Conservation (phyloP, 306 rosid species). For the Astragalus membranaceus region DNA sequence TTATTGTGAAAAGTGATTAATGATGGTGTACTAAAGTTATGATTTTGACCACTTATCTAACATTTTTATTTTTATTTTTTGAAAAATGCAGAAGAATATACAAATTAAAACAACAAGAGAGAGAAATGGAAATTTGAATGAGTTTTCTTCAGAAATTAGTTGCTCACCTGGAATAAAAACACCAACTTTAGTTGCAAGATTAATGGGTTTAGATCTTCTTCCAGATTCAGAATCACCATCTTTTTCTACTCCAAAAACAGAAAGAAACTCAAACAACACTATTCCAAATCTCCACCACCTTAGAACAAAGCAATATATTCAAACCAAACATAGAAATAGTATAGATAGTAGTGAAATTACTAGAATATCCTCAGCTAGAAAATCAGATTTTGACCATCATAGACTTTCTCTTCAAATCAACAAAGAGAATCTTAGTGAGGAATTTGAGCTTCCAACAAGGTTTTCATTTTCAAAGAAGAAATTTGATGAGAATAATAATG, state of each 20-base stretch:
- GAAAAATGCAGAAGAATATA: conserved; percentile 55
- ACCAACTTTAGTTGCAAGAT: conserved; percentile 84
- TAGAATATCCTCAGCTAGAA: conserved; percentile 58
- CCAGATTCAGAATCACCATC: conserved; percentile 52
- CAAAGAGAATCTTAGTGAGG: conserved; percentile 49
- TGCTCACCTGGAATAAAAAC: conserved; percentile 75
- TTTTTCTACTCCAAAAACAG: conserved; percentile 29
- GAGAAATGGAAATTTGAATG: conserved; percentile 26
- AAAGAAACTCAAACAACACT: not conserved
- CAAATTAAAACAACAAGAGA: conserved; percentile 59
- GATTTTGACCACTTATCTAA: conserved; percentile 1
- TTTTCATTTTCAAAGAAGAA: conserved; percentile 36
- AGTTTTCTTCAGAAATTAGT: conserved; percentile 42
- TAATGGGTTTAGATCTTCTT: conserved; percentile 93
- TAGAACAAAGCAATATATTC: conserved; percentile 20
- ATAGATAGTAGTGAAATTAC: conserved; percentile 17
- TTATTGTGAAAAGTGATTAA: conserved; percentile 24
- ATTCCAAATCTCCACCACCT: conserved; percentile 19
- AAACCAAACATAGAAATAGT: conserved; percentile 30
- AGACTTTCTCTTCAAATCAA: conserved; percentile 79
- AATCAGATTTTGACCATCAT: conserved; percentile 67
- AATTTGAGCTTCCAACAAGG: conserved; percentile 42
- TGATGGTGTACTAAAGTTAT: conserved; percentile 1
- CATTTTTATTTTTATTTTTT: not conserved
- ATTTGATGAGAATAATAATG: conserved; percentile 29